phyloP scores from a whole-genome alignment of 2,329 filamentous ascomycete species.

The Claviceps purpurea region DNA sequence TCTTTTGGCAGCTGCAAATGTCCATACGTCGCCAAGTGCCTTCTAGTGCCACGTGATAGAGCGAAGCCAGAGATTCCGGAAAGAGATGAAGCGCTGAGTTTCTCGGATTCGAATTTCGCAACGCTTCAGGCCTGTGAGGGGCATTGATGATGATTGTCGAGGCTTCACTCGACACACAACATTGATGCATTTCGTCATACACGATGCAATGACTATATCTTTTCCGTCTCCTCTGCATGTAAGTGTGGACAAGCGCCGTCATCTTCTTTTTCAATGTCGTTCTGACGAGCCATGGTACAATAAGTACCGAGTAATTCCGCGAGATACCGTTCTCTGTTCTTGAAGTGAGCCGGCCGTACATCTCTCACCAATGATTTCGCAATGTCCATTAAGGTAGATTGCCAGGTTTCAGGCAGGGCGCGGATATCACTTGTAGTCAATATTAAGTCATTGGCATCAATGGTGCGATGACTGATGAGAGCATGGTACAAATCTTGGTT shows the following conservation, averaged over 20 bases:
- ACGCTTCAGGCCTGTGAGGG: too few species aligned
- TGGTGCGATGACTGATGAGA: constrained; percentile 1
- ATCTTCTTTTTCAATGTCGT: neutral
- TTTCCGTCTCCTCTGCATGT: neutral
- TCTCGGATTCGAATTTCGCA: too few species aligned
- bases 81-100: too few species aligned
- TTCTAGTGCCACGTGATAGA: too few species aligned
- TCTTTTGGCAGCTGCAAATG: too few species aligned
- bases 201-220: neutral
- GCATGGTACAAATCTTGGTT: constrained; percentile 2
- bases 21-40: too few species aligned
- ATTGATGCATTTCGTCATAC: neutral
- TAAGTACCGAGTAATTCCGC: constrained; percentile 13
- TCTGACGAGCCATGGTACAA: constrained; percentile 1
- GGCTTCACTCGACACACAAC: neutral
- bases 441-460: constrained; percentile 2
- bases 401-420: constrained; percentile 5
- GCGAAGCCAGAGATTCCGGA: too few species aligned
- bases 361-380: constrained; percentile 7
- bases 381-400: constrained; percentile 4
- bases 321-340: constrained; percentile 11
- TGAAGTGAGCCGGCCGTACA: constrained; percentile 8
- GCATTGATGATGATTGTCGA: neutral
- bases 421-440: constrained; percentile 6
- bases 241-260: neutral